phyloP scores from a whole-genome alignment of 2,329 filamentous ascomycete genomes.

The Penicillium hesseltinei region DNA sequence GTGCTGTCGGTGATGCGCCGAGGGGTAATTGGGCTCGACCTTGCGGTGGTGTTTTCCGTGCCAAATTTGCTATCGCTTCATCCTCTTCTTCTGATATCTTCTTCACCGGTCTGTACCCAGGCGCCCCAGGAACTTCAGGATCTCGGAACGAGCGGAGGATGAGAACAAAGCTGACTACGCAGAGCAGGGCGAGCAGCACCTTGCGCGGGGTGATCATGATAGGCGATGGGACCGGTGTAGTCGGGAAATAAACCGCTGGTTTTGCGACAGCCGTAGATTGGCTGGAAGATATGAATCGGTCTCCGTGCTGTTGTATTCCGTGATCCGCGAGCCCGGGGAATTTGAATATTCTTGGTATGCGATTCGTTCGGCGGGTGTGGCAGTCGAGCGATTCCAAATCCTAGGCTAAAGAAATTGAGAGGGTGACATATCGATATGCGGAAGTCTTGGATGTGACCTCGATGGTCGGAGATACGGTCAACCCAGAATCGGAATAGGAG shows the following conservation, averaged over 20 bases:
- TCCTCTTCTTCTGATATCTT: slow-evolving; percentile 22
- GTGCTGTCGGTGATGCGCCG: slow-evolving; percentile 68
- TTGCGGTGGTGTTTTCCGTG: slow-evolving; percentile 16
- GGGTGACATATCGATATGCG: slow-evolving; percentile 19
- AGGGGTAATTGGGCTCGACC: slow-evolving; percentile 46
- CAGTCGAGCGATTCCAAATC: slow-evolving; percentile 4
- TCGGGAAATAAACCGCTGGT: slow-evolving; percentile 4
- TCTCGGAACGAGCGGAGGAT: slow-evolving; percentile 63
- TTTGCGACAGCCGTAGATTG: slow-evolving; percentile 8
- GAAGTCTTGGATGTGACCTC: slow-evolving; percentile 16
- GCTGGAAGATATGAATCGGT: neutral
- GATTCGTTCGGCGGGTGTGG: slow-evolving; percentile 1
- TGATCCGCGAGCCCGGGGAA: slow-evolving; percentile 10
- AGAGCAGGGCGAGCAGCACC: slow-evolving; percentile 68
- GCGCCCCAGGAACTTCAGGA: slow-evolving; percentile 34
- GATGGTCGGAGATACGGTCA: slow-evolving; percentile 12
- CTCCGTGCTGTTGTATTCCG: slow-evolving; percentile 6
- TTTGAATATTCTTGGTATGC: neutral
- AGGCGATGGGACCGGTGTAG: slow-evolving; percentile 7
- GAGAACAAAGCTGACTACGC: slow-evolving; percentile 67
- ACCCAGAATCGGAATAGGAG: slow-evolving; percentile 20
- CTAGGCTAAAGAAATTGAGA: slow-evolving; percentile 14
- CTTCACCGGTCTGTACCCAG: slow-evolving; percentile 27
- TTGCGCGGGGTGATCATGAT: slow-evolving; percentile 76
- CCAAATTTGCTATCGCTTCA: slow-evolving; percentile 11